Evolutionary conservation across 495 filamentous ascomycete genomes (phyloP).

Genomic region (Cryomyces minteri): DNA sequence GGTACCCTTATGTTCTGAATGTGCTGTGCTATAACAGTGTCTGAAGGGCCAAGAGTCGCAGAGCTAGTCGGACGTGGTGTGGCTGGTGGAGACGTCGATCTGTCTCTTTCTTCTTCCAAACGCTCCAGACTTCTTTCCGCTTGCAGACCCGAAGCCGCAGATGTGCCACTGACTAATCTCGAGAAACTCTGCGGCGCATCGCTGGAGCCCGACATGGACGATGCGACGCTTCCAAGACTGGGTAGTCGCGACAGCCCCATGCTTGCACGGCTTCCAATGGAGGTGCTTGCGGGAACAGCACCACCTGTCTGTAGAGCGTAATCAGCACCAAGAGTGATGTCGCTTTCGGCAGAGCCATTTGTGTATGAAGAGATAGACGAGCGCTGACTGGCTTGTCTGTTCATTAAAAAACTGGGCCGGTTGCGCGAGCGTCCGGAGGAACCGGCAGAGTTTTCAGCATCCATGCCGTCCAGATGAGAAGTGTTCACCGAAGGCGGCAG

Average conservation of each 20-base stretch:
- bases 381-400: constrained; percentile 55
- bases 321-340: constrained; percentile 60
- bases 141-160: constrained; percentile 8
- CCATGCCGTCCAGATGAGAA: too few species aligned
- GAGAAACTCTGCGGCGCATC: constrained; percentile 30
- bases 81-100: constrained; percentile 27
- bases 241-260: constrained; percentile 51
- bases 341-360: constrained; percentile 47
- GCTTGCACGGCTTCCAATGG: constrained; percentile 25
- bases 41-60: constrained; percentile 44
- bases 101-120: constrained; percentile 38
- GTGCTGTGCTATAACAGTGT: constrained; percentile 76
- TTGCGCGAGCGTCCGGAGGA: constrained; percentile 15
- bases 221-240: constrained; percentile 90
- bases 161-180: constrained; percentile 17
- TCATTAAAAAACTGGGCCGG: constrained; percentile 54
- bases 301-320: constrained; percentile 76
- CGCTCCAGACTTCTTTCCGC: constrained; percentile 31
- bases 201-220: constrained; percentile 61
- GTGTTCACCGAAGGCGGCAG: too few species aligned
- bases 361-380: constrained; percentile 59
- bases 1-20: constrained; percentile 80
- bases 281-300: constrained; percentile 38
- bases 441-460: too few species aligned
- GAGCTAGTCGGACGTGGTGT: constrained; percentile 31